Percentiles rank a stretch among this genome's conserved stretches.
These are phyloP conservation scores for Ceratopteris richardii DNA, from an alignment of 75 land plant species.

Conservation along the genomic window DNA sequence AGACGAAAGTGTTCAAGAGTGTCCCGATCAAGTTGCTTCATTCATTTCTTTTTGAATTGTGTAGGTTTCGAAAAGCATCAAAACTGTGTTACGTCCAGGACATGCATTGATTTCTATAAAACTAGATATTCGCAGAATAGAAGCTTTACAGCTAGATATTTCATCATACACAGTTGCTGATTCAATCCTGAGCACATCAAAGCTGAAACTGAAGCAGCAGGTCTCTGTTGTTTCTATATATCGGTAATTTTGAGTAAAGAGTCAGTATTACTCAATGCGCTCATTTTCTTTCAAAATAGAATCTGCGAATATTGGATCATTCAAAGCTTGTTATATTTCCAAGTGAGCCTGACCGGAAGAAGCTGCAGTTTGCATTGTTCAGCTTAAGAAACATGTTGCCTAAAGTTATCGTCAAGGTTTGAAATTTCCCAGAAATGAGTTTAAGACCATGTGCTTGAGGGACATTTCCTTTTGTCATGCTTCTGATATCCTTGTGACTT, in stretches of 20 bases:
- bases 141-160: slow-evolving; percentile 49
- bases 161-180: slow-evolving; percentile 46
- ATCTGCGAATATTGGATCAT: slow-evolving; percentile 35
- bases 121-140: slow-evolving; percentile 60
- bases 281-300: slow-evolving; percentile 26
- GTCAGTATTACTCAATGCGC: not conserved
- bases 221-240: slow-evolving; percentile 16
- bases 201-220: slow-evolving; percentile 61
- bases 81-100: slow-evolving; percentile 48
- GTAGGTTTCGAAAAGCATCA: slow-evolving; percentile 77
- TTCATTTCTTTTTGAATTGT: not conserved
- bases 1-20: too few relatives aligned
- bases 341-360: slow-evolving; percentile 43
- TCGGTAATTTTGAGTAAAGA: not conserved
- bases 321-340: slow-evolving; percentile 52
- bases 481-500: not conserved
- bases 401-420: slow-evolving; percentile 73
- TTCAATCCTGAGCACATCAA: slow-evolving; percentile 56
- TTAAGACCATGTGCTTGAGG: too few relatives aligned
- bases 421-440: not conserved
- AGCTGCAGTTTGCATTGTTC: slow-evolving; percentile 65
- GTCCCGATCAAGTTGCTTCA: not conserved
- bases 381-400: slow-evolving; percentile 47
- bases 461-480: too few relatives aligned
- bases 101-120: slow-evolving; percentile 44